These are phyloP conservation scores for Sechiopsis laciniata DNA, from an alignment of 306 rosid genomes.

Conservation along the genomic window DNA sequence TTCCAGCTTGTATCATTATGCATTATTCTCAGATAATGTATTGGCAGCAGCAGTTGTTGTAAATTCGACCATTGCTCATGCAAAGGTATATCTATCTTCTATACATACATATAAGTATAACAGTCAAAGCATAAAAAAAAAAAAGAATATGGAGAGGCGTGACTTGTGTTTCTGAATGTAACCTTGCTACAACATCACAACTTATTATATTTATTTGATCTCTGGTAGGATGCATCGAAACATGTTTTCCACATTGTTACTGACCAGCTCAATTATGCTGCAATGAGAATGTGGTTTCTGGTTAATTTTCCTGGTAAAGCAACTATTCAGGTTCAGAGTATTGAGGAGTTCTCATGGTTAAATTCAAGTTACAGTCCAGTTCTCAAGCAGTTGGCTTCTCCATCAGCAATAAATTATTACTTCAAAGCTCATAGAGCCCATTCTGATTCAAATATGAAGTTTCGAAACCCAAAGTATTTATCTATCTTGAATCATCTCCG, in stretches of 20 bases:
- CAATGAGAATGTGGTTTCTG: constrained; percentile 24
- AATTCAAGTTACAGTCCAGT: constrained; percentile 24
- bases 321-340: constrained; percentile 23
- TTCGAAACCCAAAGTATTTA: constrained; percentile 24
- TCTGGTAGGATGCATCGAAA: constrained; percentile 17
- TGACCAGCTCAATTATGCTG: constrained; percentile 22
- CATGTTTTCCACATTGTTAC: constrained; percentile 28
- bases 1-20: constrained; percentile 22
- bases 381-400: constrained; percentile 15
- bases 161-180: not conserved
- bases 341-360: constrained; percentile 27
- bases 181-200: not conserved
- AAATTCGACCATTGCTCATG: constrained; percentile 23
- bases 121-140: not conserved
- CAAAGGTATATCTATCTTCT: constrained; percentile 10
- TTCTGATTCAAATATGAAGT: constrained; percentile 18
- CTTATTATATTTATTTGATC: not conserved
- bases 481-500: constrained; percentile 28
- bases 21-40: constrained; percentile 26
- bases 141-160: not conserved
- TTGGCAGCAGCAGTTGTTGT: constrained; percentile 26
- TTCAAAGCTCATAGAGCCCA: constrained; percentile 20
- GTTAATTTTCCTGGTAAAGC: constrained; percentile 16
- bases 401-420: constrained; percentile 20
- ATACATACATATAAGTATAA: not conserved